Conservation (phyloP, 202 grass and related monocot species). For the Eragrostis tef region DNA sequence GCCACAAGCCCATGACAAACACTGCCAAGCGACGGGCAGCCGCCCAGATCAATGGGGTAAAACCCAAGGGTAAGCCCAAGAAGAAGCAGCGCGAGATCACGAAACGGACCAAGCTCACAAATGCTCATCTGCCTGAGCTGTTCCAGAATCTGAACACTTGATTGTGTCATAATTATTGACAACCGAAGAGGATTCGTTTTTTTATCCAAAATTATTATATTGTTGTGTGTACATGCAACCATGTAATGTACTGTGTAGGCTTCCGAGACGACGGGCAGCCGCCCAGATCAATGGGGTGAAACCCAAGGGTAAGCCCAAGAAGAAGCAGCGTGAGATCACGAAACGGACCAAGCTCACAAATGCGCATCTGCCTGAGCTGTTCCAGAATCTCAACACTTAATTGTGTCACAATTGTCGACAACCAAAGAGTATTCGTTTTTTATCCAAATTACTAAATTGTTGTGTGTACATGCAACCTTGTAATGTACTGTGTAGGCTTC, state of each 20-base stretch:
- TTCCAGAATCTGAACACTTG: conserved; percentile 61
- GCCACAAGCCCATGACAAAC: conserved; percentile 82
- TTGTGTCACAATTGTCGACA: neutral
- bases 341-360: conserved; percentile 88
- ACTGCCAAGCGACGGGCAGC: conserved; percentile 61
- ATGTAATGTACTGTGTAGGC: neutral
- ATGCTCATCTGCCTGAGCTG: conserved; percentile 90
- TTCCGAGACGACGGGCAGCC: conserved; percentile 58
- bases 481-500: neutral
- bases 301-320: conserved; percentile 73
- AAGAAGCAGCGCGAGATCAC: conserved; percentile 81
- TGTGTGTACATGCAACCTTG: neutral
- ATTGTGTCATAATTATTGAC: neutral
- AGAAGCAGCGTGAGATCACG: conserved; percentile 75
- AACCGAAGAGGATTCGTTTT: neutral
- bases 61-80: conserved; percentile 69
- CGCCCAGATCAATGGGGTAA: conserved; percentile 58
- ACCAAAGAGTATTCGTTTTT: neutral
- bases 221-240: neutral
- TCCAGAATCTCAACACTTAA: conserved; percentile 58
- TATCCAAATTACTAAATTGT: neutral
- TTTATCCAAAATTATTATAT: neutral
- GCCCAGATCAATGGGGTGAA: conserved; percentile 60
- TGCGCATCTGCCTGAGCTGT: conserved; percentile 90
- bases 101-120: conserved; percentile 83